These are phyloP conservation scores for Chytridium lagenaria DNA, from an alignment of 371 early-diverging fungal species.

Conservation along the genomic window DNA sequence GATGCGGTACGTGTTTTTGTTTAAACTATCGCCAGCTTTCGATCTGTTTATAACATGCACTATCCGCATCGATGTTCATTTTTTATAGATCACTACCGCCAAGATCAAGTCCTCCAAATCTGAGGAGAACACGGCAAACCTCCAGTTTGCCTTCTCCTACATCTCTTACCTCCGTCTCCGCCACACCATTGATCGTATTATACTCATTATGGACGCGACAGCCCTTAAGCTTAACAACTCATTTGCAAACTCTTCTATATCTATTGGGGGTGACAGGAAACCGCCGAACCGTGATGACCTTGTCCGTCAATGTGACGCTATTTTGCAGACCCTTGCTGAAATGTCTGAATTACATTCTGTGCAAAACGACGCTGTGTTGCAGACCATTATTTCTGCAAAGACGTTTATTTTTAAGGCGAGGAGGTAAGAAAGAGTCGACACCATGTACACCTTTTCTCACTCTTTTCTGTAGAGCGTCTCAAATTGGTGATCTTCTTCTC, in stretches of 20 bases:
- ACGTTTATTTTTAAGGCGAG: conserved; percentile 61
- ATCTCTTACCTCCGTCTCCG: conserved; percentile 62
- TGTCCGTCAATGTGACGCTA: conserved; percentile 70
- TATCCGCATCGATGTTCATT: too few relatives aligned
- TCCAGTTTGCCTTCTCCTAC: conserved; percentile 63
- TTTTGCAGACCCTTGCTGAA: conserved; percentile 63
- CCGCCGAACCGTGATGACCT: conserved; percentile 61
- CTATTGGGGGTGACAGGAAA: conserved; percentile 34
- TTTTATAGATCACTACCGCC: conserved; percentile 59
- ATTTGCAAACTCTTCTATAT: conserved; percentile 3
- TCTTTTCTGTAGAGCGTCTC: background rate
- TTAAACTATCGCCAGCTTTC: too few relatives aligned
- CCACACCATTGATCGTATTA: conserved; percentile 63
- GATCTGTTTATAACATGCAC: too few relatives aligned
- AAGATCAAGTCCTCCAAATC: conserved; percentile 77
- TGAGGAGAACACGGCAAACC: conserved; percentile 63
- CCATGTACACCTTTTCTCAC: too few relatives aligned
- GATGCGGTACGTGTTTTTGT: conserved; percentile 56
- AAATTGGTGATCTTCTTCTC: background rate
- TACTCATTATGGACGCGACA: conserved; percentile 54
- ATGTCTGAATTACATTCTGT: conserved; percentile 63
- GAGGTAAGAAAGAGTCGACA: background rate
- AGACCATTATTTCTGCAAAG: conserved; percentile 61
- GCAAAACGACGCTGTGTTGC: conserved; percentile 57
- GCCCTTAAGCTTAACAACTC: conserved; percentile 37